Evolutionary conservation across 2,329 filamentous ascomycete species (phyloP).

Genomic region (Pseudocercospora eumusae): DNA sequence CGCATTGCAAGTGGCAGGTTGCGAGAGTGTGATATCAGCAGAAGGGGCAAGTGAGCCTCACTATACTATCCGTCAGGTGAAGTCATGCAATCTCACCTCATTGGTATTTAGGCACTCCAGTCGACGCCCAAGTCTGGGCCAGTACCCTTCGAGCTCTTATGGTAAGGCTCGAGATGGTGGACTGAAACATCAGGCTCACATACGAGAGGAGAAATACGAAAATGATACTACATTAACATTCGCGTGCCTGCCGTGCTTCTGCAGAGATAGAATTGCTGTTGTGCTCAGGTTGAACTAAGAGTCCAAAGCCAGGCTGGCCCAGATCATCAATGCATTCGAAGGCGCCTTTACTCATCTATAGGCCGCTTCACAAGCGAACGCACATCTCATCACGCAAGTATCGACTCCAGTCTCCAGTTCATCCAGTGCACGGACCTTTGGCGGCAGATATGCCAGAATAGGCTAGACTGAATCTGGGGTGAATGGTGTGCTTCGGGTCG

Average conservation of each 20-base stretch:
- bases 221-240: background rate
- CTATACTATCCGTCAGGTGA: background rate
- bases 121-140: background rate
- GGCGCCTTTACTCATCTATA: background rate
- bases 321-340: background rate
- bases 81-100: background rate
- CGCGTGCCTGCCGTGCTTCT: background rate
- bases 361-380: background rate
- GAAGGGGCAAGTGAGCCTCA: background rate
- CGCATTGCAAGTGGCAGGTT: background rate
- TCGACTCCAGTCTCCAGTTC: too few species aligned
- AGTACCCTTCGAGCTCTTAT: background rate
- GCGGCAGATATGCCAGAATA: background rate
- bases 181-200: background rate
- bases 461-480: background rate
- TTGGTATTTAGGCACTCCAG: background rate
- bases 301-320: background rate
- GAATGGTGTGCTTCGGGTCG: conserved; percentile 17
- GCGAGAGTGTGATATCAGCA: background rate
- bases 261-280: background rate
- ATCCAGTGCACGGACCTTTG: background rate
- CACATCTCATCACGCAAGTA: background rate
- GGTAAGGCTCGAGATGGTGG: background rate
- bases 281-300: background rate
- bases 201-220: background rate